phyloP scores from a whole-genome alignment of 768 basidiomycete species.

The Candolleomyces eurysporus region DNA sequence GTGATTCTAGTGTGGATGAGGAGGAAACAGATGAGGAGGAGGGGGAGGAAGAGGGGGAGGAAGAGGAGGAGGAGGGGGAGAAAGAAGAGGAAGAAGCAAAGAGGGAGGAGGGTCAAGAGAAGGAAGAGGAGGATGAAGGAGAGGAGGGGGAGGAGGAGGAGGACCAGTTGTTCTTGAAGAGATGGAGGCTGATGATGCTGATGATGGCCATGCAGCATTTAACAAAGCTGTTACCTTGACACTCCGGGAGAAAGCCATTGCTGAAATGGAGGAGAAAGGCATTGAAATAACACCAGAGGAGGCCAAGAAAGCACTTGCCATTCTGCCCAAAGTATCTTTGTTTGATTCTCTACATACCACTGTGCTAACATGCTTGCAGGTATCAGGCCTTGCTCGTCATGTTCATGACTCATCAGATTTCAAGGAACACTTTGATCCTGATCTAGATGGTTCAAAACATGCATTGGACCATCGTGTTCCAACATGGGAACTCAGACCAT shows the following conservation, averaged over 20 bases:
- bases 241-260: slow-evolving; percentile 1
- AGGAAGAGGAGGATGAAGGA: slow-evolving; percentile 6
- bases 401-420: slow-evolving; percentile 22
- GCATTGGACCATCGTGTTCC: slow-evolving; percentile 19
- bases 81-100: no score
- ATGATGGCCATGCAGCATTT: slow-evolving; percentile 2
- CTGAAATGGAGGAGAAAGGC: neutral
- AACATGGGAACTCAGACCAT: slow-evolving; percentile 25
- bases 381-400: slow-evolving; percentile 21
- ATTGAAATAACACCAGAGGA: neutral
- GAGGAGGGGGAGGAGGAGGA: slow-evolving; percentile 10
- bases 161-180: slow-evolving; percentile 10
- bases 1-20: no score
- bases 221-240: neutral
- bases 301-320: slow-evolving; percentile 9
- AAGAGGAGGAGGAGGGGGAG: no score
- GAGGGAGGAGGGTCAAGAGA: no score
- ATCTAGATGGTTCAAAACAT: slow-evolving; percentile 11
- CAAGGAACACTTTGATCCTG: slow-evolving; percentile 20
- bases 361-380: slow-evolving; percentile 12
- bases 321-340: slow-evolving; percentile 18
- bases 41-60: no score
- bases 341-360: neutral
- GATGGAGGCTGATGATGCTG: slow-evolving; percentile 2
- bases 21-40: no score